A percentile compares a stretch with the other conserved stretches of the same genome.
Evolutionary conservation across 148 eudicot genomes (phyloP).

Genomic region (Simmondsia chinensis): DNA sequence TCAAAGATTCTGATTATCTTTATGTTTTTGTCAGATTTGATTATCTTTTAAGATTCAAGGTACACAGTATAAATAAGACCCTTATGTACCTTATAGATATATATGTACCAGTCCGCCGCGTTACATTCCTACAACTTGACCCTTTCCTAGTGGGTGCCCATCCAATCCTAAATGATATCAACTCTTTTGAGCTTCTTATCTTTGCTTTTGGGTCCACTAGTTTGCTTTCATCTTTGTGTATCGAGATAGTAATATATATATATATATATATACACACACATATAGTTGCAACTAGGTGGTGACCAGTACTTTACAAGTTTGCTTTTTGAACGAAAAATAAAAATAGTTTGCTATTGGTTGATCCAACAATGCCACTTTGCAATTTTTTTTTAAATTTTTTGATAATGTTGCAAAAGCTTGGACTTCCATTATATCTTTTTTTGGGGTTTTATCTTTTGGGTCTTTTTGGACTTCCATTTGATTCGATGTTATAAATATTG

Average conservation of each 20-base stretch:
- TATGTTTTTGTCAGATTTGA: too few relatives aligned
- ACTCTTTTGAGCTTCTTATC: slow-evolving; percentile 9
- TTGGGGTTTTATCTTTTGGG: slow-evolving; percentile 12
- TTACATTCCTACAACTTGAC: neutral
- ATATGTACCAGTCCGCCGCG: neutral
- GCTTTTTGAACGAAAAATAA: slow-evolving; percentile 5
- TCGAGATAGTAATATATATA: neutral
- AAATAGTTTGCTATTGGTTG: slow-evolving; percentile 8
- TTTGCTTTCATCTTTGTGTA: slow-evolving; percentile 5
- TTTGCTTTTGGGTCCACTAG: slow-evolving; percentile 8
- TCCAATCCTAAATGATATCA: neutral
- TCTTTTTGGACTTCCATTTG: slow-evolving; percentile 4
- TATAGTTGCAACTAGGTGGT: neutral
- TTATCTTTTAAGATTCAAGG: too few relatives aligned
- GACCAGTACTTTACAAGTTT: slow-evolving; percentile 2
- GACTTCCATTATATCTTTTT: slow-evolving; percentile 4
- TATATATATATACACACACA: too few relatives aligned
- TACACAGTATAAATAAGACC: too few relatives aligned
- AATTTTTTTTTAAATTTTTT: slow-evolving; percentile 2
- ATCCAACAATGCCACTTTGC: slow-evolving; percentile 12
- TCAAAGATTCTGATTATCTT: too few relatives aligned
- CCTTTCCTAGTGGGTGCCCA: neutral
- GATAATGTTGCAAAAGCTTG: slow-evolving; percentile 2
- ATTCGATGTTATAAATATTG: neutral
- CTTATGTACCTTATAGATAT: too few relatives aligned